Evolutionary conservation across 805 yeast species (phyloP), one percentile per base, ranked within the genome.

Genomic region (Schwanniomyces yamadae): DNA sequence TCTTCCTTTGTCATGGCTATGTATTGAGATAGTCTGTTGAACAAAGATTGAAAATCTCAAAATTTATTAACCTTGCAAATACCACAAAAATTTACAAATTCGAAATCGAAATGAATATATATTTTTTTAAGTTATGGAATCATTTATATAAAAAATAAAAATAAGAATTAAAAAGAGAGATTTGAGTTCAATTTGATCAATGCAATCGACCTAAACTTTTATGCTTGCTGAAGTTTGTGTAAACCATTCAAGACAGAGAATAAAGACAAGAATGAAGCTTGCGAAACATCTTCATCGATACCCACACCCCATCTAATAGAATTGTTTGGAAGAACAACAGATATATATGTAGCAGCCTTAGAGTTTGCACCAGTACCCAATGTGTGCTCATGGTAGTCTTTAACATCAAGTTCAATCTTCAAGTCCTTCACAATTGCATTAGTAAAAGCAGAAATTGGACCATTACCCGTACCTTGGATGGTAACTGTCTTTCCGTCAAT

Each of bases 261-360:
- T 43, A 84, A 71, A 11, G 91, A 77, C 49, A 75, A 73, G 51
- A 86, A 76, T 5, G 95, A 81, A 31, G 96, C 93, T 54, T 82
- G 83, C 17, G 95, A 82, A 36, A 86, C 93, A 63, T 90, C 95
- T 62, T 82, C 91, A 57, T 87, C 82, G 43, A 88, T 79, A 54
- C 96, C 97, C 40, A 90, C 90, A 64, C 97, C 97, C 96, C 96
- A 90, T 69, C 28, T 20, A 10, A 27, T n/a, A 19, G 15, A 10
- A 5, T 65, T 60, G 36, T 65, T 66, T 29, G 59, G 61, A 15
- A 64, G 40, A 15, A 37, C 17, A 16, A 40, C 61, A 53, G 70
- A 69, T 46, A 78, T 75, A 50, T 81, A 85, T n/a, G 91, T 76
- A 10, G 84, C 93, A 35, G 95, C 95, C 57, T 76, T 74, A 34